These are phyloP conservation scores for Clarireedia sp. DNA, from an alignment of 2,329 filamentous ascomycete genomes.

Conservation along the genomic window DNA sequence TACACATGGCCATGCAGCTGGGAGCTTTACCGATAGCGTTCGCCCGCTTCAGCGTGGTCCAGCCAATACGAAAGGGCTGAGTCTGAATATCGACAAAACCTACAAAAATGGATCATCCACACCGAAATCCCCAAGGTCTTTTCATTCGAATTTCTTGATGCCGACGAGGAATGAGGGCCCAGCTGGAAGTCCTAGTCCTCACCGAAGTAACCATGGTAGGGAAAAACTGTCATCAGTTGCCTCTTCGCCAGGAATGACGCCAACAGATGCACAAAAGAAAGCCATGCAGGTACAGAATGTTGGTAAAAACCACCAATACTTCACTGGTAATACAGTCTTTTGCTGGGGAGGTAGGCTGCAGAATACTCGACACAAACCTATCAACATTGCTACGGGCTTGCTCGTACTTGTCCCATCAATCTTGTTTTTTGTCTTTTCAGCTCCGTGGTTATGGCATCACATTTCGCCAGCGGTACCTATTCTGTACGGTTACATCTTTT, in stretches of 20 bases:
- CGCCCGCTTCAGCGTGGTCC: constrained; percentile 51
- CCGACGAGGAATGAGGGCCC: constrained; percentile 46
- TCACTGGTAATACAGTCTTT: constrained; percentile 87
- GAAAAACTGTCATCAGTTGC: constrained; percentile 78
- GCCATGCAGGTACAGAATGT: constrained; percentile 31
- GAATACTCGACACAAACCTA: constrained; percentile 77
- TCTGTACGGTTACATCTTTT: constrained; percentile 84
- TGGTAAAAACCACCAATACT: constrained; percentile 83
- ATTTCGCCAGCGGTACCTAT: constrained; percentile 83
- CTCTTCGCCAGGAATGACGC: constrained; percentile 60
- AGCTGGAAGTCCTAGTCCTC: constrained; percentile 40
- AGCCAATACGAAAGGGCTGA: constrained; percentile 35
- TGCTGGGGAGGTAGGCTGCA: constrained; percentile 79
- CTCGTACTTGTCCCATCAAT: constrained; percentile 70
- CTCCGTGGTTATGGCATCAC: constrained; percentile 76
- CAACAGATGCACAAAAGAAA: constrained; percentile 34
- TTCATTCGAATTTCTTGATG: constrained; percentile 67
- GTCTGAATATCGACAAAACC: constrained; percentile 51
- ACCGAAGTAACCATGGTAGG: constrained; percentile 56
- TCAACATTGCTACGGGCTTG: constrained; percentile 80
- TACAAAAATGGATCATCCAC: constrained; percentile 46
- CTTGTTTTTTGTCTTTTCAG: constrained; percentile 80
- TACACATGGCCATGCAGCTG: constrained; percentile 47
- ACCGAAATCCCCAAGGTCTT: constrained; percentile 66
- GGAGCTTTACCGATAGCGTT: constrained; percentile 69